Base-by-base conservation (phyloP, 2,329 filamentous ascomycete genomes). In the Colletotrichum godetiae region DNA sequence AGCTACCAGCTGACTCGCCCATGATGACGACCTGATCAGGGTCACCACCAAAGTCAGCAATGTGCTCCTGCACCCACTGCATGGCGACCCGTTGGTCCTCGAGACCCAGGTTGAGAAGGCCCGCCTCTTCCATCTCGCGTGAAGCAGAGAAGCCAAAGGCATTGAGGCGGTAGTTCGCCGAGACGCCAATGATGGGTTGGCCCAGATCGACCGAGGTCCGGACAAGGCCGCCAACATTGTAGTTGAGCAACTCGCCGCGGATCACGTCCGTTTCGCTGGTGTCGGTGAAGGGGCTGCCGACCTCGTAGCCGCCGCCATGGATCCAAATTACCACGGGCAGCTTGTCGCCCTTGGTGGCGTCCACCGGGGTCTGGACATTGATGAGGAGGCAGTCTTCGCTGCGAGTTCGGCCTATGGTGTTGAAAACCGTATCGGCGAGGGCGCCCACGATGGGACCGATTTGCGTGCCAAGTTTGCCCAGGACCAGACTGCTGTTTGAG, bases 131-230 rank as follows among this genome's bases (percentile, higher is more conserved):
- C 35, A 72, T 53, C 52, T 72, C 68, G 4, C 24, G 55, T 19
- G 67, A 58, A 0, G 60, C 67, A 8, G 61, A 63, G 52, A 74
- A 74, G 1, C 71, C 71, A 49, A 80, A 78, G 0, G 87, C 89
- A n/a, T 87, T 88, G 2, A 92, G 82, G 0, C 90, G 88, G 80
- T 93, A 93, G 78, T 92, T 92, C 73, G 92, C 88, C 0, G 88
- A 85, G 0, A 93, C 91, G 59, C 89, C 90, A 37, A 94, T 83
- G 63, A 93, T 85, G 0, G 89, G 88, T 77, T 91, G 88, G 24
- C 84, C 85, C 35, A 87, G 83, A 74, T 8, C 78, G 56, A 69
- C 87, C 74, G 2, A 81, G 80, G 15, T 79, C 75, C 5, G 76
- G 24, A 86, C 78, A 15, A 84, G 76, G 1, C 75, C 75, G 0